Conservation (phyloP, 441 rosid genomes). For the Mallotus japonicus region DNA sequence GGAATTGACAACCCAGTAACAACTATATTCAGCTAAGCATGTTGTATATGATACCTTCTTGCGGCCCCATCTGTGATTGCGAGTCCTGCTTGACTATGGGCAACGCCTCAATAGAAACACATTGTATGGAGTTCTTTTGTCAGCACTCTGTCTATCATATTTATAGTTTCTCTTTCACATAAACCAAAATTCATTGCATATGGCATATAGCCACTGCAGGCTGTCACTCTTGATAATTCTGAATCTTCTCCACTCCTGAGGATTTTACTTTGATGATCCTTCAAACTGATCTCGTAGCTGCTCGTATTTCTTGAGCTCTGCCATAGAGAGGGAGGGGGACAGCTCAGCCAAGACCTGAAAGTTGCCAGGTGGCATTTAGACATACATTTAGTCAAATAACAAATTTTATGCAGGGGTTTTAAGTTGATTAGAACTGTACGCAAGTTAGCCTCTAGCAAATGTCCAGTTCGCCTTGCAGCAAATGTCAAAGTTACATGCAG, state of each 20-base stretch:
- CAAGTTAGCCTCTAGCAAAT: no score
- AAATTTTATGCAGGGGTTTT: background rate
- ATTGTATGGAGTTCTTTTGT: background rate
- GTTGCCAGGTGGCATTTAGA: constrained; percentile 14
- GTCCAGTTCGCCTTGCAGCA: no score
- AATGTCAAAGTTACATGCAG: no score
- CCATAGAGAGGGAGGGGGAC: constrained; percentile 83
- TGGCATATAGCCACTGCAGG: background rate
- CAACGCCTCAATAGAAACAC: background rate
- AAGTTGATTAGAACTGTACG: no score
- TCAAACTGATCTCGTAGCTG: constrained; percentile 66
- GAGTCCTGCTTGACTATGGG: background rate
- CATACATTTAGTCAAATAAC: background rate
- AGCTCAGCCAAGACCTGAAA: constrained; percentile 75
- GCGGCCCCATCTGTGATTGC: background rate
- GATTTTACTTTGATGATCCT: constrained; percentile 53
- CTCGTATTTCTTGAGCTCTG: constrained; percentile 89
- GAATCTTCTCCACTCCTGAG: background rate
- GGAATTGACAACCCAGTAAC: background rate
- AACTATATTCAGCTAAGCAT: background rate
- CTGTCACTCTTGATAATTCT: background rate
- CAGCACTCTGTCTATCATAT: background rate
- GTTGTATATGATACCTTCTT: background rate
- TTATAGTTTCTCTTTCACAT: background rate
- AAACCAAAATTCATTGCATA: background rate